phyloP scores from a whole-genome alignment of 306 rosid species.

The Urtica urens region DNA sequence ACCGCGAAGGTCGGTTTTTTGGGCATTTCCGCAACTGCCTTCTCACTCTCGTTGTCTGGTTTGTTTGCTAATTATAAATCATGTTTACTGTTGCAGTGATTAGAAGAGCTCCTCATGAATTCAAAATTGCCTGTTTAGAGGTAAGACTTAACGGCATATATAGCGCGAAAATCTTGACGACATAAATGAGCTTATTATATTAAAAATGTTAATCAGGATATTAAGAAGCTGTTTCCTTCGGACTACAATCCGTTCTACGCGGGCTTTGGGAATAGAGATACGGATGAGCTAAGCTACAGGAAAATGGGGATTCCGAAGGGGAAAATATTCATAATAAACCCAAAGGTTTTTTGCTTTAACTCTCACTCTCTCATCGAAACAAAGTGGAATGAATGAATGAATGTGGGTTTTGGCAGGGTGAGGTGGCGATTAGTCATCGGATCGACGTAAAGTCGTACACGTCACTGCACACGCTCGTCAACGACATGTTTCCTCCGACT shows the following conservation, averaged over 20 bases:
- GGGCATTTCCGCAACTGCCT: neutral
- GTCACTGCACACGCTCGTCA: conserved; percentile 85
- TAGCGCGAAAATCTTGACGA: no score
- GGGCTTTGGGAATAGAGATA: conserved; percentile 94
- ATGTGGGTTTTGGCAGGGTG: no score
- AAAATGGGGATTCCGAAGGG: conserved; percentile 98
- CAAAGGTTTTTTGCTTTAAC: no score
- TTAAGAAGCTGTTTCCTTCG: conserved; percentile 72
- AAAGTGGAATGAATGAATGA: neutral
- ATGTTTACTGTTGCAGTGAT: conserved; percentile 46
- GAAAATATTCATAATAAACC: conserved; percentile 89
- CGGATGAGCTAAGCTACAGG: conserved; percentile 90
- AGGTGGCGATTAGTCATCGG: conserved; percentile 90
- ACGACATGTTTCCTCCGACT: conserved; percentile 98
- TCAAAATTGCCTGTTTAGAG: conserved; percentile 97
- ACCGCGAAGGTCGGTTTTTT: conserved; percentile 65
- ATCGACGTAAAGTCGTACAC: conserved; percentile 81
- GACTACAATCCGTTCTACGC: conserved; percentile 97
- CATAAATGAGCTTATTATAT: no score
- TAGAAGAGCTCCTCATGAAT: conserved; percentile 98
- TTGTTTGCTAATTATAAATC: conserved; percentile 10
- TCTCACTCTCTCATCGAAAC: no score
- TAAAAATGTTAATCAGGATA: conserved; percentile 43
- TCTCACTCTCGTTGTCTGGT: conserved; percentile 2
- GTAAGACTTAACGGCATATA: conserved; percentile 29